Base-by-base conservation (phyloP, 768 basidiomycete species). In the Vishniacozyma victoriae region DNA sequence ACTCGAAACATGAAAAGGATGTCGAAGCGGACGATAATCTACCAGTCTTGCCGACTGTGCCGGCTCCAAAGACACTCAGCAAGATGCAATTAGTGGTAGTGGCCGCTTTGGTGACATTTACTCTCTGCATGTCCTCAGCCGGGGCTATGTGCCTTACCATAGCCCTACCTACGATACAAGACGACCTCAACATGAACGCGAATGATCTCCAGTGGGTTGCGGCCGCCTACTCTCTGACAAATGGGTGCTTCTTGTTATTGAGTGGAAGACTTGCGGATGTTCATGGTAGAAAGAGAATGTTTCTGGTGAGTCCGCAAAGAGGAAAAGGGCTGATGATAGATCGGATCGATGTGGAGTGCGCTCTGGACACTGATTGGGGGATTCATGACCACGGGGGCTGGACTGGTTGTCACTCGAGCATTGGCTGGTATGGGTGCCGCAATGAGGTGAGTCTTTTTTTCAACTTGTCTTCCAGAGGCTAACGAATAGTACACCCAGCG, bases 341-440 rank as follows among this genome's bases (percentile, higher is more conserved):
- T 74, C 6, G 90, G 89, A 1, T 78, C 80, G 22, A 7, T 72
- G 2, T 75, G 78, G 55, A 76, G 83, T 26, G 69, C 76, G 6
- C 74, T 76, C 0, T 84, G 85, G 56, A 78, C 80, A 0, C 60
- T 92, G 5, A 36, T 60, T 4, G 62, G 62, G 4, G 64, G 64
- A 0, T 66, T 66, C 45, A 62, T 69, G 61, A 52, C 58, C n/a
- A 75, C 80, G 79, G 58, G 60, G 6, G 68, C 83, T 6, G 78
- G 79, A 0, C 72, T 95, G 27, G 79, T 82, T 52, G 70, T 91
- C 14, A 75, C 90, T 14, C 78, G 91, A 49, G 91, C 79, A 0
- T 67, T 88, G 15, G 85, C 89, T 55, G 90, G 90, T 2, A 73
- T 84, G n/a, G 90, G 87, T 1, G 78, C 78, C 0, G 85, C 87